A percentile compares a stretch with the other conserved stretches of the same genome.
Evolutionary conservation across 2,329 filamentous ascomycete species (phyloP).

Genomic region (Hymenoscyphus scutula): DNA sequence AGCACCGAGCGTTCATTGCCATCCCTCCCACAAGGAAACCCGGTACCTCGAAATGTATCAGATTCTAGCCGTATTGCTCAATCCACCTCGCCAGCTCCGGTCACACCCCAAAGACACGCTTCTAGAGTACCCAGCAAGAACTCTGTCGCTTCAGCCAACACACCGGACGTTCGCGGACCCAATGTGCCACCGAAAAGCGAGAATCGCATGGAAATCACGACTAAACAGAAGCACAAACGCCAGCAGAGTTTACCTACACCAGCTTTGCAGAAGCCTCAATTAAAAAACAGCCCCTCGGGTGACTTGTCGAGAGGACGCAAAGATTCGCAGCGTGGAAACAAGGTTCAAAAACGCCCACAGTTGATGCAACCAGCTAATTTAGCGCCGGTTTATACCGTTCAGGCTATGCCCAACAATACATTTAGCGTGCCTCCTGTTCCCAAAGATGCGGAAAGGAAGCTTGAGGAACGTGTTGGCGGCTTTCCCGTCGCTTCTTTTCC

Average conservation of each 20-base stretch:
- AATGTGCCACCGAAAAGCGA: constrained; percentile 16
- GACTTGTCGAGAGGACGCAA: background rate
- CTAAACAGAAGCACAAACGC: constrained; percentile 6
- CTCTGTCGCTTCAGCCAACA: background rate
- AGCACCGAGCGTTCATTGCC: constrained; percentile 21
- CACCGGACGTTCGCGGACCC: constrained; percentile 10
- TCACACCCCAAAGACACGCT: constrained; percentile 8
- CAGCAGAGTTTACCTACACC: constrained; percentile 8
- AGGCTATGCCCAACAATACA: constrained; percentile 25
- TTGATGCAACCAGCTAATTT: constrained; percentile 10
- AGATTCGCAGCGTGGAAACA: background rate
- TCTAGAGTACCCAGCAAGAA: constrained; percentile 2
- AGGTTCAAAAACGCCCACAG: constrained; percentile 15
- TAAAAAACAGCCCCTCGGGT: background rate
- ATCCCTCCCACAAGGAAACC: background rate
- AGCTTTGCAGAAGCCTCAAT: background rate
- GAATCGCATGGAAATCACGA: too few species aligned
- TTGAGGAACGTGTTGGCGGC: constrained; percentile 24
- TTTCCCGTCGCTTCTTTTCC: constrained; percentile 27
- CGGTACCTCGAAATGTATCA: background rate
- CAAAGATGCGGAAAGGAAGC: constrained; percentile 19
- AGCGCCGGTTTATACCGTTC: constrained; percentile 26
- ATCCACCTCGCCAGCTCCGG: constrained; percentile 1
- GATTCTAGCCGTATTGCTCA: background rate
- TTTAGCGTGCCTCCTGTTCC: constrained; percentile 25